A percentile compares a stretch with the other conserved stretches of the same genome.
Evolutionary conservation across 495 filamentous ascomycete species (phyloP).

Genomic region (Penicillium lagena): DNA sequence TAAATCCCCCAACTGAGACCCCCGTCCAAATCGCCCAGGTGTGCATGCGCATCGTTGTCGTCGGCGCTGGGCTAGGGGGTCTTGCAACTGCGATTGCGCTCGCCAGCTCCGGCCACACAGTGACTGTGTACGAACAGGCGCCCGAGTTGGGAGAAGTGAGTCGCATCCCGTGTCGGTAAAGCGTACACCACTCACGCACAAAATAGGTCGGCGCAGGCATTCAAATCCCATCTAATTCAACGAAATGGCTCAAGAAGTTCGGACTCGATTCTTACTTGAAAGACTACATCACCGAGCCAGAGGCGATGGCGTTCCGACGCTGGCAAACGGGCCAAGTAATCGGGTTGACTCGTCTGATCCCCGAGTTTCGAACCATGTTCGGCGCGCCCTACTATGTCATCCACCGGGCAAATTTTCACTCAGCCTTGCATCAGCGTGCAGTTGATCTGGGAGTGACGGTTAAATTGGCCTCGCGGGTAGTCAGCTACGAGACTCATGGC

Average conservation of each 20-base stretch:
- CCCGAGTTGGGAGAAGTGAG: conserved; percentile 10
- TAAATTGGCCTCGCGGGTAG: conserved; percentile 10
- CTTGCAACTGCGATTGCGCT: conserved; percentile 31
- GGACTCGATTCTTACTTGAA: conserved; percentile 26
- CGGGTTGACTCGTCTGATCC: conserved; percentile 24
- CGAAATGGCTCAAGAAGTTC: conserved; percentile 31
- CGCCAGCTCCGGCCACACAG: neutral
- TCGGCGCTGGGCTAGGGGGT: conserved; percentile 47
- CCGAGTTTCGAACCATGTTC: conserved; percentile 26
- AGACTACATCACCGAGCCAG: conserved; percentile 20
- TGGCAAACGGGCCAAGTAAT: conserved; percentile 34
- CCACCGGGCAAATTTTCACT: conserved; percentile 33
- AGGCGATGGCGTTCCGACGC: conserved; percentile 25
- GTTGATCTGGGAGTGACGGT: conserved; percentile 24
- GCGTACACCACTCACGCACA: neutral
- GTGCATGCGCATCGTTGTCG: conserved; percentile 28
- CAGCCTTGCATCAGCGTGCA: conserved; percentile 20
- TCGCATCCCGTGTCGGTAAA: neutral
- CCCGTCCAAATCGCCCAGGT: neutral
- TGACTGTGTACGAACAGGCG: conserved; percentile 4
- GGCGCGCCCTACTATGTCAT: conserved; percentile 33
- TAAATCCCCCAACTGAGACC: neutral
- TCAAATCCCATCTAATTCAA: conserved; percentile 48
- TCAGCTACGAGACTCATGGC: conserved; percentile 11
- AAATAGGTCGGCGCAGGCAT: conserved; percentile 48